phyloP scores from a whole-genome alignment of 495 filamentous ascomycete species.

The Aspergillus bridgeri region DNA sequence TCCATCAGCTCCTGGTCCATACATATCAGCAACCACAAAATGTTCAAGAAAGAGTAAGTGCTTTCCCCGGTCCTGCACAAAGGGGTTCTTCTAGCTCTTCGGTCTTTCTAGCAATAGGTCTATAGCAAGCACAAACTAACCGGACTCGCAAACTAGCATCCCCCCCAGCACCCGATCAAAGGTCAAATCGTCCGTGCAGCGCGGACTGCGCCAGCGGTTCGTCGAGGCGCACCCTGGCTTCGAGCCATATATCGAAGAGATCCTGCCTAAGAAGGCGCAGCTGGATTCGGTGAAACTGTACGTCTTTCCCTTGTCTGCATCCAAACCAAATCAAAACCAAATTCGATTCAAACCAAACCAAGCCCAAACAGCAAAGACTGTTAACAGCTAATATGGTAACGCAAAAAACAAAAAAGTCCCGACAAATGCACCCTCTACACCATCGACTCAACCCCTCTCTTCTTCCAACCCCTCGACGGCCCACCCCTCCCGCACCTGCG shows the following conservation, averaged over 20 bases:
- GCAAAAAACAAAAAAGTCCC: constrained; percentile 47
- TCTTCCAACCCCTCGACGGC: constrained; percentile 87
- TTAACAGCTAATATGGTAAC: neutral
- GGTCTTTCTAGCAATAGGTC: too few relatives aligned
- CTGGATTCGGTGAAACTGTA: constrained; percentile 85
- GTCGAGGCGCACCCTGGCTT: constrained; percentile 82
- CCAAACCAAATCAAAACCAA: constrained; percentile 6
- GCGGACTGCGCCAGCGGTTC: constrained; percentile 75
- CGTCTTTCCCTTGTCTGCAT: constrained; percentile 8
- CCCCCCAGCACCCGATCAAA: constrained; percentile 80
- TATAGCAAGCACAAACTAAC: too few relatives aligned
- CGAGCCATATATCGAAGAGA: constrained; percentile 85
- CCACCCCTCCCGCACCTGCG: constrained; percentile 73
- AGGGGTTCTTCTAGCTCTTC: too few relatives aligned
- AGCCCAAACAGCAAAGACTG: too few relatives aligned
- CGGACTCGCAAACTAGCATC: constrained; percentile 37
- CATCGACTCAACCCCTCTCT: constrained; percentile 69
- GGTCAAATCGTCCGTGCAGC: constrained; percentile 95
- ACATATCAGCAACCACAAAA: constrained; percentile 35
- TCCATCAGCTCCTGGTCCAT: neutral
- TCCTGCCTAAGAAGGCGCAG: constrained; percentile 93
- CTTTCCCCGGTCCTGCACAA: too few relatives aligned
- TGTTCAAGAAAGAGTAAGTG: constrained; percentile 91
- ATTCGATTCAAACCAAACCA: constrained; percentile 4
- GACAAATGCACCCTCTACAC: constrained; percentile 85